Evolutionary conservation across 495 filamentous ascomycete genomes (phyloP), one percentile per base, ranked within the genome.

Genomic region (Terfezia claveryi): DNA sequence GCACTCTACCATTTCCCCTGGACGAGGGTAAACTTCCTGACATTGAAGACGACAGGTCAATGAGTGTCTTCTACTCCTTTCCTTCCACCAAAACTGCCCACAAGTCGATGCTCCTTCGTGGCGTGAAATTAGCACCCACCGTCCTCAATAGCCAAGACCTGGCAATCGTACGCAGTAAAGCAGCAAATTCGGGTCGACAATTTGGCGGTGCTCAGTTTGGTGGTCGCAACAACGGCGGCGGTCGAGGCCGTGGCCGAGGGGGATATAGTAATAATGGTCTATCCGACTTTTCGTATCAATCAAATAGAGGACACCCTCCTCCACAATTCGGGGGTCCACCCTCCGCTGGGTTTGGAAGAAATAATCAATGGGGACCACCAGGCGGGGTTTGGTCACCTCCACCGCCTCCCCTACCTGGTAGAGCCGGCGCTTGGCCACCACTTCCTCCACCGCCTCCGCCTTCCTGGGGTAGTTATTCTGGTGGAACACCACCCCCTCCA

Each of bases 31-130:
- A 70, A 14, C 79, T 92, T 76, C 80, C 86, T 4, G 71, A 82
- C 61, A 63, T 96, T 8, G 81, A 91, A 20, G 81, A 85, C 54
- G 85, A 96, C 70, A 78, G 79, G 20, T 85, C 83, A 38, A 78
- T 95, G 49, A 94, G 84, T 60, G 83, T 94, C 50, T 68, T 81
- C 57, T 99, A 94, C 65, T 76, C 83, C 36, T 82, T 94, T 67
- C 88, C 88, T 0, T 69, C 75, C 44, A 76, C 76, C 11, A 68
- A 69, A 14, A 73, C 83, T 60, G 68, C 77, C 17, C 91, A 99
- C 69, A 95, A 94, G 62, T 94, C 88, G 8, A 91, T 92, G 84
- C 75, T 99, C 23, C 74, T 99, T 53, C 80, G 84, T 4, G 92
- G 91, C 8, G 79, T 88, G 49, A 78, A 81, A 59, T 75, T 87